Conservation (phyloP, 2,329 filamentous ascomycete genomes). For the Aspergillus hiratsukae region DNA sequence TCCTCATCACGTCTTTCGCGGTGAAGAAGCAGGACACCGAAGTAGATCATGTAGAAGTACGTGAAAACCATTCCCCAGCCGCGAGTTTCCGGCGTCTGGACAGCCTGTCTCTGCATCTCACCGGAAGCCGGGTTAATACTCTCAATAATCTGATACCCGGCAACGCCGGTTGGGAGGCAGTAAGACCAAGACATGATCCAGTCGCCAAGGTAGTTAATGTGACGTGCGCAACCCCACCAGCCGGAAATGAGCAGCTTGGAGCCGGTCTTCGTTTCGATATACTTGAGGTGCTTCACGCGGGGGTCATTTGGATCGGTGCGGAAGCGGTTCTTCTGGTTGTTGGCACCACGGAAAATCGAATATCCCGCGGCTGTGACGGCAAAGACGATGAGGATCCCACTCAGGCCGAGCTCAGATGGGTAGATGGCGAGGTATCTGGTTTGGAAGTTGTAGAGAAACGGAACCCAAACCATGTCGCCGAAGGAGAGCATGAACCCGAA, state of each 20-base stretch:
- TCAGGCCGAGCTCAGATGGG: slow-evolving; percentile 70
- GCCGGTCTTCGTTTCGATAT: slow-evolving; percentile 77
- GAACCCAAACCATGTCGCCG: slow-evolving; percentile 88
- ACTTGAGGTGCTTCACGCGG: slow-evolving; percentile 71
- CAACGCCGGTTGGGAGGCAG: slow-evolving; percentile 76
- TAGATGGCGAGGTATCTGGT: slow-evolving; percentile 78
- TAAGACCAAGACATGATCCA: slow-evolving; percentile 94
- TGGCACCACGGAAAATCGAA: slow-evolving; percentile 87
- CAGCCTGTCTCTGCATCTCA: slow-evolving; percentile 65
- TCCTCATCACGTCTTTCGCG: slow-evolving; percentile 83
- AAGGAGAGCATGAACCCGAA: slow-evolving; percentile 95
- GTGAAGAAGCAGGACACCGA: slow-evolving; percentile 79
- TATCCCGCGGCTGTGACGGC: slow-evolving; percentile 70
- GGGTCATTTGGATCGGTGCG: slow-evolving; percentile 81
- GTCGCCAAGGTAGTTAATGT: slow-evolving; percentile 95
- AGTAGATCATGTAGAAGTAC: slow-evolving; percentile 94
- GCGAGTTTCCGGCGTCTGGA: slow-evolving; percentile 67
- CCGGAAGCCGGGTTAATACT: slow-evolving; percentile 46
- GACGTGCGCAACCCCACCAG: slow-evolving; percentile 89
- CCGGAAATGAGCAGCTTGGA: slow-evolving; percentile 77
- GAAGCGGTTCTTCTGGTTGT: slow-evolving; percentile 94
- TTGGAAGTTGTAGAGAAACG: slow-evolving; percentile 82
- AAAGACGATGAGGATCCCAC: slow-evolving; percentile 61
- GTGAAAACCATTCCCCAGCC: slow-evolving; percentile 86
- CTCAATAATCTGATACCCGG: slow-evolving; percentile 69